These are phyloP conservation scores for Cystobasidium slooffiae DNA, from an alignment of 1,284 basidiomycete genomes.

Conservation along the genomic window DNA sequence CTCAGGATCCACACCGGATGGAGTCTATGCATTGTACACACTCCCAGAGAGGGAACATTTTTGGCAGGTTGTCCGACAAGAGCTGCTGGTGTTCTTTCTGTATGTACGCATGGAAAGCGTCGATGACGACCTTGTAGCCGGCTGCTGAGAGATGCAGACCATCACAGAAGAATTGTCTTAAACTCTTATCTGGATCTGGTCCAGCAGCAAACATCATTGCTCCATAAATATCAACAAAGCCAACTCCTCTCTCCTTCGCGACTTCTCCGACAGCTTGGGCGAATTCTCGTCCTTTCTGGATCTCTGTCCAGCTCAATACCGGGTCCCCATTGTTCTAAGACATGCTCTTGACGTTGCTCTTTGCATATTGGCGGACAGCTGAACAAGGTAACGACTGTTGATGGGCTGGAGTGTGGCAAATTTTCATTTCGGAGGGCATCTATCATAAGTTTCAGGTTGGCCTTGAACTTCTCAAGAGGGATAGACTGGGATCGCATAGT, in stretches of 20 bases:
- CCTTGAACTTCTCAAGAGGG: conserved; percentile 67
- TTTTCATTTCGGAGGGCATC: conserved; percentile 65
- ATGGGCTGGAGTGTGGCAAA: conserved; percentile 70
- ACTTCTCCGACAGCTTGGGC: conserved; percentile 43
- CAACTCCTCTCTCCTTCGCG: conserved; percentile 22
- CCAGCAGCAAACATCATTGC: conserved; percentile 45
- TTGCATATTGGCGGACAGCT: conserved; percentile 82
- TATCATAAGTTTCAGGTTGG: conserved; percentile 69
- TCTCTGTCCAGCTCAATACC: conserved; percentile 39
- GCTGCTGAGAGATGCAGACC: conserved; percentile 75
- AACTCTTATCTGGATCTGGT: conserved; percentile 32
- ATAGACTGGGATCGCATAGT: conserved; percentile 9
- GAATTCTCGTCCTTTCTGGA: conserved; percentile 40
- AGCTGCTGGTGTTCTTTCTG: conserved; percentile 46
- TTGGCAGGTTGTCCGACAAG: conserved; percentile 48
- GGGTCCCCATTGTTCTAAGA: conserved; percentile 37
- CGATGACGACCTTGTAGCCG: conserved; percentile 64
- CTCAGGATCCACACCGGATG: neutral
- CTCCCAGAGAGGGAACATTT: conserved; percentile 50
- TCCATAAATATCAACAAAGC: conserved; percentile 44
- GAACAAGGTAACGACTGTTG: conserved; percentile 77
- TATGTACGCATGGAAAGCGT: conserved; percentile 43
- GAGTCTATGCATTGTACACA: conserved; percentile 16
- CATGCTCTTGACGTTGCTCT: conserved; percentile 54
- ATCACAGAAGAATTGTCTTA: conserved; percentile 60